Base-by-base conservation (phyloP, 805 yeast species). In the Lachancea kluyveri region DNA sequence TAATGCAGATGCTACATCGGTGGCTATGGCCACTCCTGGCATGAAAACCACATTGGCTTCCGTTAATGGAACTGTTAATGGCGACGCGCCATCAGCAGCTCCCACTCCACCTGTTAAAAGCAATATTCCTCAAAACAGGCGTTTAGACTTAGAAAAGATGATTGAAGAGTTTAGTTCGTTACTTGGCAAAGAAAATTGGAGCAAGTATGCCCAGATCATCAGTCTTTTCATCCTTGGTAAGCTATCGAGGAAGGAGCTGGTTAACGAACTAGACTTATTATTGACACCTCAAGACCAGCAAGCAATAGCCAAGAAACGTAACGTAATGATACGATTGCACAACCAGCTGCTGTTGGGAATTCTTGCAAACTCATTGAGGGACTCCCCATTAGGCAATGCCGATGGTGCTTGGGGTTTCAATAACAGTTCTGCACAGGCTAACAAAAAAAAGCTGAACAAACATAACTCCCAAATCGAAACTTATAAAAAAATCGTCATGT, bases 401-500 rank as follows among this genome's bases (percentile, higher is more conserved):
- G 85, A 76, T 42, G 70, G 68, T 37, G 50, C 65, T 1, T 64
- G 71, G 41, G 72, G 75, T 2, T 71, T 71, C 49, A 74, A 75
- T 23, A 65, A 58, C 33, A 62, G 62, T 37, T 54, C 66, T 33
- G 59, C 70, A 16, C 48, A 70, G 66, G 68, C 65, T 40, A 76
- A 68, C 49, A 67, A 70, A 44, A 52, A 46, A 29, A 47, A 50
- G 24, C 40, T 41, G 45, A 74, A 57, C 55, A 72, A 59, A 50
- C 84, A 42, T 54, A 68, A 64, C 35, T 64, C 82, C 6, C 95
- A 86, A 57, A 76, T 83, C 52, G 94, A 84, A 47, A 73, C 76
- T 41, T 68, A 92, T 51, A 86, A 88, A 50, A 81, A 77, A 50
- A 90, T 86, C 55, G 81, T 90, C 24, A 72, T 92, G 77, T 79